phyloP scores from a whole-genome alignment of 2,329 filamentous ascomycete genomes.

The Periconia macrospinosa region DNA sequence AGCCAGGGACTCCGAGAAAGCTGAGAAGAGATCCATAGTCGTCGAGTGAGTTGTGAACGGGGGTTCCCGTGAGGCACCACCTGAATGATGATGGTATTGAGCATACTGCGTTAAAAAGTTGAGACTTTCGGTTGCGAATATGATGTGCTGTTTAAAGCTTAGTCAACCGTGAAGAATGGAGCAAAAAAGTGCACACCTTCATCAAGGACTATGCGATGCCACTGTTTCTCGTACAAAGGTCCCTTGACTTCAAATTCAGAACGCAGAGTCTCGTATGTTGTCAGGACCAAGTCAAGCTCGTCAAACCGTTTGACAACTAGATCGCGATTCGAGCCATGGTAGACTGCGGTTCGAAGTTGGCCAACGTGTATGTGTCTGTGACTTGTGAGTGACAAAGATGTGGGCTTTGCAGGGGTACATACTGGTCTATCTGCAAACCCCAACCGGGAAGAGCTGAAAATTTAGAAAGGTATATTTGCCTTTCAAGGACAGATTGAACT shows the following conservation, averaged over 20 bases:
- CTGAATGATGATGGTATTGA: neutral
- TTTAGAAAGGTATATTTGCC: neutral
- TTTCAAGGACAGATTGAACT: too few relatives aligned
- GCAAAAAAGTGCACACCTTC: constrained; percentile 2
- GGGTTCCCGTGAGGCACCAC: constrained; percentile 9
- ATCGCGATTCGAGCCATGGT: neutral
- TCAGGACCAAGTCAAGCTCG: constrained; percentile 1
- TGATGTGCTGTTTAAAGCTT: neutral
- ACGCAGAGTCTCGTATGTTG: constrained; percentile 4
- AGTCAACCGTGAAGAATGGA: neutral
- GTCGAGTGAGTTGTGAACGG: neutral
- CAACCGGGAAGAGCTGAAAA: constrained; percentile 5
- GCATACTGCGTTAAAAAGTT: constrained; percentile 1
- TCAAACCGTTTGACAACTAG: neutral
- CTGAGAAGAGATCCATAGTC: constrained; percentile 5
- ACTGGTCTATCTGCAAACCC: constrained; percentile 7
- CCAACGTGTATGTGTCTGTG: constrained; percentile 3
- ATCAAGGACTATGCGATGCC: constrained; percentile 5
- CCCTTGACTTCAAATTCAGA: neutral
- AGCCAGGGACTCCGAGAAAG: constrained; percentile 1
- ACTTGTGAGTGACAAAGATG: neutral
- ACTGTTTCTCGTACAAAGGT: constrained; percentile 1
- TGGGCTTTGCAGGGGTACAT: neutral
- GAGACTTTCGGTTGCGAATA: constrained; percentile 7
- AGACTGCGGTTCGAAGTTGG: neutral